Percentiles rank a stretch among this genome's conserved stretches.
Evolutionary conservation across 768 basidiomycete genomes (phyloP).

Genomic region (Russula foetens): DNA sequence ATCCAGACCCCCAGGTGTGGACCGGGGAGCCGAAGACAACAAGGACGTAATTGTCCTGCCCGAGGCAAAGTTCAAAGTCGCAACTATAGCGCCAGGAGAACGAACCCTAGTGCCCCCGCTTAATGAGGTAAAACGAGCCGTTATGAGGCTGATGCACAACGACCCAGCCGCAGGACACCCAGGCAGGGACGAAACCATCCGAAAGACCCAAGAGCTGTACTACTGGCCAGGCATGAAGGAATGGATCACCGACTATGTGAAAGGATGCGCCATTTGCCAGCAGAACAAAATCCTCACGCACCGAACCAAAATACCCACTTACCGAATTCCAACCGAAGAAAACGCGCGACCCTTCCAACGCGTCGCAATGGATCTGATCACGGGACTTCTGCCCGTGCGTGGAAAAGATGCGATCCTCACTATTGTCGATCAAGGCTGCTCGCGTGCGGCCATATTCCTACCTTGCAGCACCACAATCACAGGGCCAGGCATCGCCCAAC

Average conservation of each 20-base stretch:
- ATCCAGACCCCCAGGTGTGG: not conserved
- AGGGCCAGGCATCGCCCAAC: not conserved
- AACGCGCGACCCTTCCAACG: not conserved
- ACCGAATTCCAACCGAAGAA: not conserved
- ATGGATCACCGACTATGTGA: not conserved
- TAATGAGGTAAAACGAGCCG: not conserved
- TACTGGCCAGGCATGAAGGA: not conserved
- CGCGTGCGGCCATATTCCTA: not conserved
- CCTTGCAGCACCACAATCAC: not conserved
- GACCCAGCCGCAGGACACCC: not conserved
- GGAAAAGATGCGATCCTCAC: not conserved
- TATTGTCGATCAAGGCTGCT: not conserved
- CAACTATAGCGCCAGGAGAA: too few relatives aligned
- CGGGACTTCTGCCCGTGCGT: not conserved
- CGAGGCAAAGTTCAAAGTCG: too few relatives aligned
- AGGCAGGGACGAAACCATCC: not conserved
- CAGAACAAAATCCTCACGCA: not conserved
- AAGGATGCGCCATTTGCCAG: not conserved
- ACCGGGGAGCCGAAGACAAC: not conserved
- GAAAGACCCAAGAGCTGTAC: too few relatives aligned
- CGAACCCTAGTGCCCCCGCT: too few relatives aligned
- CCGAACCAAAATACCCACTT: not conserved
- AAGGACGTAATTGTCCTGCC: not conserved
- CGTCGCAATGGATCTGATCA: not conserved
- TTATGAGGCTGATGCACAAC: not conserved